Evolutionary conservation across 768 basidiomycete genomes (phyloP), one percentile per base, ranked within the genome.

Genomic region (Tulasnella sp.): DNA sequence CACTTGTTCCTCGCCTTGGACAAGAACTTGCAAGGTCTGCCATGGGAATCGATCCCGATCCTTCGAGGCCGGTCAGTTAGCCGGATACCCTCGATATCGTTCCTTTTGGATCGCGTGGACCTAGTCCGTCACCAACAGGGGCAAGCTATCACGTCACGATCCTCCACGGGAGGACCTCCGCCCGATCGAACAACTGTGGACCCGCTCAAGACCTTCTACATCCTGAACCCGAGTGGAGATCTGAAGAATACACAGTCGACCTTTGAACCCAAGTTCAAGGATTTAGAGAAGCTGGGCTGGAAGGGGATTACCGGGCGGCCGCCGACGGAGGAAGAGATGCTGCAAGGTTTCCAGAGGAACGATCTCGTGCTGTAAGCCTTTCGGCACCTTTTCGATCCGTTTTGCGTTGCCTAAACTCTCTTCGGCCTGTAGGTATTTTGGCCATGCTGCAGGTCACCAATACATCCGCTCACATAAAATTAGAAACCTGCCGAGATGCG

Each of bases 391-490:
- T 35, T 46, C 72, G 75, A 70, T 75, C 71, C 44, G 15, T 0
- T 44, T 44, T 40, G 40, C 40, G 77, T 29, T 74, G 32, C 4
- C 40, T 51, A 44, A 55, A n/a, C 72, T 11, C n/a, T 48, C 23
- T 26, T 48, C 26, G 5, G 37, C 2, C 40, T 51, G 20, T 80
- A 99, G 97, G 15, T 99, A 98, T 84, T 98, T 99, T 82, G 98
- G 98, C 16, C 98, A 99, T 81, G 95, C 95, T 2, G 96, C 96
- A 9, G 96, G 90, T 1, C 96, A 98, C 82, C 97, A 99, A 81
- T 99, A 97, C 82, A 87, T 94, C 9, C 91, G 94, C 3, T 94
- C 95, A 2, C 92, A 93, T 83, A 93, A 91, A 81, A 90, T 99
- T 75, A 88, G 94, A 10, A 89, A 91, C 79, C 86, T 99, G 44